Base-by-base conservation (phyloP, 768 basidiomycete genomes). In the Boletus bicolor region DNA sequence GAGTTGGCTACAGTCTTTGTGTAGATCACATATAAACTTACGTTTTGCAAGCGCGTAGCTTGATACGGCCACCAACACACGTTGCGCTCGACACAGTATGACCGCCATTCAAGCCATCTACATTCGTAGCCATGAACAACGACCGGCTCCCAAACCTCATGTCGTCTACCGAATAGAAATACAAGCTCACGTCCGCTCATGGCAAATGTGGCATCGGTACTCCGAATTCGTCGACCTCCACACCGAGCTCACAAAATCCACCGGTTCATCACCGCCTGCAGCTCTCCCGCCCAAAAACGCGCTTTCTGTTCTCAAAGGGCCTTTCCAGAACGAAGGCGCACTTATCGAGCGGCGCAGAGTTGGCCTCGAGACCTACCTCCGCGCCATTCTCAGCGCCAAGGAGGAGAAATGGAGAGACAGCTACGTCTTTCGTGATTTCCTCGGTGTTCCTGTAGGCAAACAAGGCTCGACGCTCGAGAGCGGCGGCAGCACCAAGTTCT, bases 181-280 rank as follows among this genome's bases (percentile, higher is more conserved):
- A 63, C 84, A 89, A 62, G 93, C 93, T 7, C 85, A 91, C 53
- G 90, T 93, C 30, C 86, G 91, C 57, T 87, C 91, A 68, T 98
- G 95, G 94, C 84, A 88, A 54, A 90, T 97, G 80, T 91, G 89
- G 85, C 79, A 89, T 55, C 89, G 96, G 48, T 98, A 98, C 75
- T 94, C 92, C 42, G 93, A 97, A 74, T 98, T 98, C 74, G 85
- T 82, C 67, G 86, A 91, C 64, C 84, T 98, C 7, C 82, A 95
- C 70, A 80, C 82, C 8, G 89, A 94, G 64, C 83, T 97, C 64
- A 80, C 81, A 28, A 86, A 88, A 67, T 82, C 86, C n/a, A 82
- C 82, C n/a, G 86, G 86, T 15, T 80, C 84, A n/a, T 73, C 86
- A 19, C 93, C 94, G 11, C 94, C 95, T 12, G 79, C 73, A 17